Evolutionary conservation across 2,329 filamentous ascomycete species (phyloP).

Genomic region (Fusarium multiceps): DNA sequence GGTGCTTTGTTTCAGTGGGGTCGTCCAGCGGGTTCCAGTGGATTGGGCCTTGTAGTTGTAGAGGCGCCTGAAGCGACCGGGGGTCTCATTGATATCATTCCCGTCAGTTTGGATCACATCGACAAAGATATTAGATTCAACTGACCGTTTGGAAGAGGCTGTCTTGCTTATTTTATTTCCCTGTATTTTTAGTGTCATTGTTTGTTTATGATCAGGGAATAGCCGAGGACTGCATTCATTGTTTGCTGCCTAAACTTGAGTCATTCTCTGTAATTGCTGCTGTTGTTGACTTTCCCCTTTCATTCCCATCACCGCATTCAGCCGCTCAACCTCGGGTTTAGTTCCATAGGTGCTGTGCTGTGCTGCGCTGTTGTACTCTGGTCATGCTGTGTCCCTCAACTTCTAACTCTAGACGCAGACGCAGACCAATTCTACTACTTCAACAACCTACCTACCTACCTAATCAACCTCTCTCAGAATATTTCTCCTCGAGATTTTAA

Average conservation of each 20-base stretch:
- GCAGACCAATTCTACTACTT: not conserved
- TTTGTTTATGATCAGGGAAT: not conserved
- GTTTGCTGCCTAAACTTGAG: conserved; percentile 17
- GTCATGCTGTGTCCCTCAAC: conserved; percentile 8
- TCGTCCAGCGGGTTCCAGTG: conserved; percentile 20
- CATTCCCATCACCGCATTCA: conserved; percentile 10
- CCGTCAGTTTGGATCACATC: conserved; percentile 7
- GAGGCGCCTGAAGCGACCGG: conserved; percentile 29
- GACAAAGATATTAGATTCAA: not conserved
- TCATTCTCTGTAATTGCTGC: conserved; percentile 9
- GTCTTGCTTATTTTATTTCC: not conserved
- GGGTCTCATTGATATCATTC: conserved; percentile 15
- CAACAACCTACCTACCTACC: no score
- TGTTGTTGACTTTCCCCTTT: conserved; percentile 7
- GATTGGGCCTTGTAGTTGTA: conserved; percentile 7
- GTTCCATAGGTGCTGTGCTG: not conserved
- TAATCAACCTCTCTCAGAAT: not conserved
- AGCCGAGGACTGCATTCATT: not conserved
- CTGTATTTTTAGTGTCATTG: not conserved
- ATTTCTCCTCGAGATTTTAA: not conserved
- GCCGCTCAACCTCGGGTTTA: conserved; percentile 28
- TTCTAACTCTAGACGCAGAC: not conserved
- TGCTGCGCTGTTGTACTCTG: not conserved
- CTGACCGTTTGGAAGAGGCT: not conserved
- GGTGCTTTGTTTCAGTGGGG: conserved; percentile 19